Evolutionary conservation across 1,139 yeast species (phyloP), one percentile per base, ranked within the genome.

Genomic region (Sugiyamaella xylanicola): DNA sequence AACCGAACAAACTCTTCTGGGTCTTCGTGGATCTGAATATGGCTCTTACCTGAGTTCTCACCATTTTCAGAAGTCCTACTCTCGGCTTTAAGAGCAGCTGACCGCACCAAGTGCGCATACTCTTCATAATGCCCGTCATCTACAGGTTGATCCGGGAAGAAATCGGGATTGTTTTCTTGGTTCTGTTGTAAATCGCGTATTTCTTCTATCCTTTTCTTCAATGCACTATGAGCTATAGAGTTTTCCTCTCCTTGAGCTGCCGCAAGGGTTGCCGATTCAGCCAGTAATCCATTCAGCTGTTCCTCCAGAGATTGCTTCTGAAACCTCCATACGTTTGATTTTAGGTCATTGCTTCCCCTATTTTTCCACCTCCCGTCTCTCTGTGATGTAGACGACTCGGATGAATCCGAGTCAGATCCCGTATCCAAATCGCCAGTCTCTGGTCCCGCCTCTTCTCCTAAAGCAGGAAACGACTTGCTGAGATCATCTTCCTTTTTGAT

Each of bases 1-100:
- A 64, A 51, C 27, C 56, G 48, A 9, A 60, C 57, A 42, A 64
- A 65, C 52, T 63, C 58, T 27, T 52, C 59, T 1, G 59, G 48
- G 29, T 63, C 56, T 27, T 58, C 60, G 8, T 54, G 53, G 8
- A 51, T 44, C 42, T 39, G 40, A 15, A 59, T 35, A n/a, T 52
- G 54, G 13, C 32, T 22, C n/a, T 39, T 43, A 2, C 22, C 9
- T 21, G n/a, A 7, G 3, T n/a, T 21, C 15, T 35, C 32, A 36
- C 36, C 37, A 29, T 25, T 41, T 13, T 39, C 45, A 27, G 15
- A n/a, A 22, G 25, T 25, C 53, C 25, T 19, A 7, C 19, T 45
- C 9, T 46, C 20, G 15, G 45, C 45, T 19, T 44, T 45, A 9
- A 29, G 13, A 16, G 51, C 51, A 4, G 42, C 52, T 7, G 41